phyloP scores from a whole-genome alignment of 805 yeast species.

The Yamadazyma laniorum region DNA sequence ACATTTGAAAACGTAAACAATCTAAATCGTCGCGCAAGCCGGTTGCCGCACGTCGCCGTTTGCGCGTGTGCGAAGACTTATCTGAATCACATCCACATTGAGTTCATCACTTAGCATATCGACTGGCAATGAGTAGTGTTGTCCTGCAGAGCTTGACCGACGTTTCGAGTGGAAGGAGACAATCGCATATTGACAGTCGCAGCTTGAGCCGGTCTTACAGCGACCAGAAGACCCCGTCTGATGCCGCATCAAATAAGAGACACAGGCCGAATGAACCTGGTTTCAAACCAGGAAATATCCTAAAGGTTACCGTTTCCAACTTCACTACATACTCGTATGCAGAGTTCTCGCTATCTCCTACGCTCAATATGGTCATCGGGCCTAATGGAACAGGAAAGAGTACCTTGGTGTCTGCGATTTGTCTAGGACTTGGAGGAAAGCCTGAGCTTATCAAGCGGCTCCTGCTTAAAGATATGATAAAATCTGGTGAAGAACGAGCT shows the following conservation, averaged over 20 bases:
- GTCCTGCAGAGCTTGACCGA: too few relatives aligned
- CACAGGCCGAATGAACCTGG: not conserved
- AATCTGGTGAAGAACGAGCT: constrained; percentile 50
- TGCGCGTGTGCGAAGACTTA: too few relatives aligned
- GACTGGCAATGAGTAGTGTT: too few relatives aligned
- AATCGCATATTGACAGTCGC: too few relatives aligned
- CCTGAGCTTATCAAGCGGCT: constrained; percentile 70
- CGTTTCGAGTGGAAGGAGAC: too few relatives aligned
- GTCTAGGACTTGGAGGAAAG: constrained; percentile 83
- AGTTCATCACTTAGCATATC: too few relatives aligned
- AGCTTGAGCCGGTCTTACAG: too few relatives aligned
- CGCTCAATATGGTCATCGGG: constrained; percentile 87
- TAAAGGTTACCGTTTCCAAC: constrained; percentile 53
- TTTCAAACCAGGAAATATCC: constrained; percentile 45
- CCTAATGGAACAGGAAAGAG: constrained; percentile 97
- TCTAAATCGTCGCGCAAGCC: not conserved
- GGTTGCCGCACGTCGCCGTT: not conserved
- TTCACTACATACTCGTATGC: constrained; percentile 69
- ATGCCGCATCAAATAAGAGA: constrained; percentile 1
- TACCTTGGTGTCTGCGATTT: constrained; percentile 88
- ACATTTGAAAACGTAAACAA: not conserved
- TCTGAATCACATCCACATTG: too few relatives aligned
- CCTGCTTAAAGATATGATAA: constrained; percentile 66
- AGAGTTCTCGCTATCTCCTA: constrained; percentile 76
- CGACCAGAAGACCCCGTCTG: too few relatives aligned